A percentile compares a stretch with the other conserved stretches of the same genome.
Evolutionary conservation across 441 rosid genomes (phyloP).

Genomic region (Erysimum cheiri): DNA sequence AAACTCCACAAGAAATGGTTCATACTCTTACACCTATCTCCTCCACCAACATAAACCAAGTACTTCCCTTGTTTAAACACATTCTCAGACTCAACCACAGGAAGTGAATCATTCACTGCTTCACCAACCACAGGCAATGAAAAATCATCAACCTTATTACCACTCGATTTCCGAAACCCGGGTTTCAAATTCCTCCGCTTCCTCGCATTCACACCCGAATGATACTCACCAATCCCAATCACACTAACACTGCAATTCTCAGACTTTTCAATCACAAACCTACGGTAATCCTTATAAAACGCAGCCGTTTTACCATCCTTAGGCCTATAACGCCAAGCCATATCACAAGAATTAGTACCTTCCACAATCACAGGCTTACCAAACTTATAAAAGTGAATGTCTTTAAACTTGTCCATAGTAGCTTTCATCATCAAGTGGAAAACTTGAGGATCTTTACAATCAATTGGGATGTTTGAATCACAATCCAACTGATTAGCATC

Average conservation of each 20-base stretch:
- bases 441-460: conserved; percentile 88
- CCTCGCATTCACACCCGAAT: conserved; percentile 85
- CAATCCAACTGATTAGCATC: conserved; percentile 52
- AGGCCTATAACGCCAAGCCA: conserved; percentile 94
- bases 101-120: conserved; percentile 77
- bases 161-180: conserved; percentile 60
- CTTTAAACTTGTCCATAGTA: conserved; percentile 77
- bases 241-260: conserved; percentile 70
- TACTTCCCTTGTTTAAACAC: conserved; percentile 69
- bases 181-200: conserved; percentile 76
- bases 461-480: conserved; percentile 51
- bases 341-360: conserved; percentile 68
- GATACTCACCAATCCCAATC: conserved; percentile 75
- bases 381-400: conserved; percentile 83
- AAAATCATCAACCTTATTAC: conserved; percentile 42
- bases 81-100: conserved; percentile 71
- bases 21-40: conserved; percentile 92
- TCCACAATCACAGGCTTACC: conserved; percentile 76
- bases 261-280: conserved; percentile 66
- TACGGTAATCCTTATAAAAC: conserved; percentile 84
- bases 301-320: conserved; percentile 87
- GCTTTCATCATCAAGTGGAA: conserved; percentile 87
- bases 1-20: conserved; percentile 92
- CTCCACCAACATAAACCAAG: conserved; percentile 80
- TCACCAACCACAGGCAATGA: conserved; percentile 73